These are phyloP conservation scores for Penicillium lividum DNA, from an alignment of 495 filamentous ascomycete genomes.

Conservation along the genomic window DNA sequence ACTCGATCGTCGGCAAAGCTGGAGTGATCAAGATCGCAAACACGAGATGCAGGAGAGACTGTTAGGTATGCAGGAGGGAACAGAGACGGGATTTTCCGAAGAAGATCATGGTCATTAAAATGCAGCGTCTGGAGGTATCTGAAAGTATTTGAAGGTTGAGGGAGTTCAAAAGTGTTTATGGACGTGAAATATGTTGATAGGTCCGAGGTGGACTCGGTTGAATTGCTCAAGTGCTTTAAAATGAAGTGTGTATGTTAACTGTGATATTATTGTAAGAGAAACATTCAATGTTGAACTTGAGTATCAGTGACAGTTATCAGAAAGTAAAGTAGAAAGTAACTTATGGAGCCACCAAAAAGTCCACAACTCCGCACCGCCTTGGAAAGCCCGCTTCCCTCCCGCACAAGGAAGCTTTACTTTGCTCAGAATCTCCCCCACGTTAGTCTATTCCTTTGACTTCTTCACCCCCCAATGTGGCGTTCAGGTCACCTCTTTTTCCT, in stretches of 20 bases:
- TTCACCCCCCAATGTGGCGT: conserved; percentile 41
- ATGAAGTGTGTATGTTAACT: no score
- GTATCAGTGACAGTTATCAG: no score
- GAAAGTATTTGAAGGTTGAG: not conserved
- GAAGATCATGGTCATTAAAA: conserved; percentile 4
- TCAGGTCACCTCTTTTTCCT: conserved; percentile 42
- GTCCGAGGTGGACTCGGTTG: no score
- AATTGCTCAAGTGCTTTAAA: no score
- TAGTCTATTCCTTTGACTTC: not conserved
- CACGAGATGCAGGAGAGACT: conserved; percentile 36
- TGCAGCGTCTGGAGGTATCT: no score
- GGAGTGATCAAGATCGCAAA: conserved; percentile 39
- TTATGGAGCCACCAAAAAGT: conserved; percentile 13
- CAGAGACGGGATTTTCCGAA: conserved; percentile 36
- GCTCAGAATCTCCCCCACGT: conserved; percentile 14
- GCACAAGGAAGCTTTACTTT: not conserved
- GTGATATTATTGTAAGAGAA: no score
- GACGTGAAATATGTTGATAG: not conserved
- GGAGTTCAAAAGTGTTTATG: not conserved
- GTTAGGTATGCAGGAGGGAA: conserved; percentile 26
- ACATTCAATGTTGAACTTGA: no score
- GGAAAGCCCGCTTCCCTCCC: conserved; percentile 20
- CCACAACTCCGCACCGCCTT: conserved; percentile 32
- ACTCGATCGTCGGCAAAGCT: conserved; percentile 33
- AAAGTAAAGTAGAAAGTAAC: not conserved